These are phyloP conservation scores for Colletotrichum melonis DNA, from an alignment of 2,329 filamentous ascomycete genomes.

Conservation along the genomic window DNA sequence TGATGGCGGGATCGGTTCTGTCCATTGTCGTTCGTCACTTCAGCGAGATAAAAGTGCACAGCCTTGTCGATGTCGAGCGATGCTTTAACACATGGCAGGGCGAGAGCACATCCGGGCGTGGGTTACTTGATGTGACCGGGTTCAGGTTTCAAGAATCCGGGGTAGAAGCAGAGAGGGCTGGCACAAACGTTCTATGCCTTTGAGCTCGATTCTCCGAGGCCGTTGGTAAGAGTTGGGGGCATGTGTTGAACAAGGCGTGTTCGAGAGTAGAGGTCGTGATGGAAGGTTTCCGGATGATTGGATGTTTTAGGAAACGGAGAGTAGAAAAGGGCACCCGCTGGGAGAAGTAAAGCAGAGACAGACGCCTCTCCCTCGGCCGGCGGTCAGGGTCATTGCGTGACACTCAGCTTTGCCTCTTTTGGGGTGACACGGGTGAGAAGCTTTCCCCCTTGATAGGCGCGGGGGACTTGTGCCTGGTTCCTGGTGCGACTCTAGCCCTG, in stretches of 20 bases:
- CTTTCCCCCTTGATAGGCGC: background rate
- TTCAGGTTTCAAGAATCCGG: slow-evolving; percentile 26
- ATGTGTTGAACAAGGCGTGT: slow-evolving; percentile 3
- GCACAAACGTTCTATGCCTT: slow-evolving; percentile 20
- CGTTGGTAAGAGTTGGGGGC: slow-evolving; percentile 2
- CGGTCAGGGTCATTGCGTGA: slow-evolving; percentile 25
- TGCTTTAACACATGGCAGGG: slow-evolving; percentile 25
- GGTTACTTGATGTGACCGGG: background rate
- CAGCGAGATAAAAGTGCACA: slow-evolving; percentile 12
- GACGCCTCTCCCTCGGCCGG: background rate
- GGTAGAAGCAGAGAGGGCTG: slow-evolving; percentile 19
- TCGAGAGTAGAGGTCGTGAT: slow-evolving; percentile 5
- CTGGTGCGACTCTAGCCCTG: slow-evolving; percentile 3
- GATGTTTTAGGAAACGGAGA: slow-evolving; percentile 7
- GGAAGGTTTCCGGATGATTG: slow-evolving; percentile 4
- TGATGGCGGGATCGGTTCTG: slow-evolving; percentile 19
- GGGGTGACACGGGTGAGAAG: background rate
- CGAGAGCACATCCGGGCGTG: slow-evolving; percentile 12
- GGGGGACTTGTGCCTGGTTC: slow-evolving; percentile 8
- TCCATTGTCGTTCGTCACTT: slow-evolving; percentile 3
- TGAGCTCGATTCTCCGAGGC: background rate
- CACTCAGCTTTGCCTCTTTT: background rate
- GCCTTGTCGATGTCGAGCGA: slow-evolving; percentile 8
- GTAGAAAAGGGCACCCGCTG: background rate
- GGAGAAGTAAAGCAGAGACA: background rate